Conservation (phyloP, 1,139 yeast species). For the Debaryomyces fabryi region DNA sequence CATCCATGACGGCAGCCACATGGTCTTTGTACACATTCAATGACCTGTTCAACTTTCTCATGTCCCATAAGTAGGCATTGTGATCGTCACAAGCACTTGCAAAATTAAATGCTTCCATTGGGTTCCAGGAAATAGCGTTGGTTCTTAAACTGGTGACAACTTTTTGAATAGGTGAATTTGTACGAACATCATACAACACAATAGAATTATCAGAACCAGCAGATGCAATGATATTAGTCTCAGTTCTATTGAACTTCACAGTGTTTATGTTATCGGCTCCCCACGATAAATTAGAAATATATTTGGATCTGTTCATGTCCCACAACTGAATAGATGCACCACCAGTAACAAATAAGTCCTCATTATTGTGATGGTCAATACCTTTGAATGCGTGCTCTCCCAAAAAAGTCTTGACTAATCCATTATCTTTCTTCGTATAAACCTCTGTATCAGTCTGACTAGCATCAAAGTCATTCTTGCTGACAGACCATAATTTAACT, state of each 20-base stretch:
- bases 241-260: slow-evolving; percentile 88
- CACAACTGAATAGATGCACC: slow-evolving; percentile 88
- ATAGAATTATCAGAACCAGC: slow-evolving; percentile 92
- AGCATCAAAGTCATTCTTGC: slow-evolving; percentile 46
- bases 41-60: slow-evolving; percentile 84
- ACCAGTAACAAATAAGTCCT: slow-evolving; percentile 83
- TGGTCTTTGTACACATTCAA: slow-evolving; percentile 90
- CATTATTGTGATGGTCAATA: slow-evolving; percentile 81
- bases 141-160: slow-evolving; percentile 81
- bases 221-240: slow-evolving; percentile 85
- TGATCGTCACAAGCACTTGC: slow-evolving; percentile 95
- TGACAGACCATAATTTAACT: slow-evolving; percentile 77
- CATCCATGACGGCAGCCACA: slow-evolving; percentile 92
- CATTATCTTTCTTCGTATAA: slow-evolving; percentile 38
- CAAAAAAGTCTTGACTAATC: slow-evolving; percentile 71
- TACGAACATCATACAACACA: slow-evolving; percentile 86
- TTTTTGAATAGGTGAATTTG: slow-evolving; percentile 92
- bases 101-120: slow-evolving; percentile 94
- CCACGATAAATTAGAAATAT: slow-evolving; percentile 83
- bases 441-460: slow-evolving; percentile 37
- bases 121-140: slow-evolving; percentile 92
- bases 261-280: slow-evolving; percentile 89
- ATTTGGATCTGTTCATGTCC: slow-evolving; percentile 81
- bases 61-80: slow-evolving; percentile 92
- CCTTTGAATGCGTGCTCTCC: slow-evolving; percentile 87